These are phyloP conservation scores for Bretschneidera sinensis DNA, from an alignment of 345 rosid species.

Conservation along the genomic window DNA sequence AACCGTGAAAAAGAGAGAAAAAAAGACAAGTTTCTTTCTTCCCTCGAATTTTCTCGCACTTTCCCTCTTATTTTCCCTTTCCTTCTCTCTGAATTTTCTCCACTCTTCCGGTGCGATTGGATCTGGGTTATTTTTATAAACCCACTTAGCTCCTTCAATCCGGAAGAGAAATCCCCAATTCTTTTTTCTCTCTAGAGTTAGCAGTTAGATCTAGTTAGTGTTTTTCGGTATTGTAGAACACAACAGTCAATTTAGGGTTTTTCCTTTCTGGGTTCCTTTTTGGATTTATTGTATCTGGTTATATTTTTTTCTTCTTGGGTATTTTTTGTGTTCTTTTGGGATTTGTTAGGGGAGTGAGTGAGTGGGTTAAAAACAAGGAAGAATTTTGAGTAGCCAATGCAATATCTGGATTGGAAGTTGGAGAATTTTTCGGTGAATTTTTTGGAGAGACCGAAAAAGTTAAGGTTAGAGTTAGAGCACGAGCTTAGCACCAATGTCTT, in stretches of 20 bases:
- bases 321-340: background rate
- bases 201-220: constrained; percentile 6
- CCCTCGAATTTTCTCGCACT: background rate
- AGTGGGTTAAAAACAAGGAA: background rate
- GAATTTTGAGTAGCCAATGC: constrained; percentile 34
- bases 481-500: constrained; percentile 50
- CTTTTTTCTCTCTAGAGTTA: constrained; percentile 1
- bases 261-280: constrained; percentile 3
- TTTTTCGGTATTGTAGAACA: background rate
- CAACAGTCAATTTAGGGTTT: constrained; percentile 17
- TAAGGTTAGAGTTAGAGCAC: constrained; percentile 16
- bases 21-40: background rate
- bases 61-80: background rate
- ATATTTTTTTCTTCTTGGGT: constrained; percentile 3
- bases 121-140: constrained; percentile 36
- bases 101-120: constrained; percentile 37
- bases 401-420: constrained; percentile 27
- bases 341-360: background rate
- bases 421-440: constrained; percentile 28
- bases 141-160: constrained; percentile 29
- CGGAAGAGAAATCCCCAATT: constrained; percentile 22
- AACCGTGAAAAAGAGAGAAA: background rate
- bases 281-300: constrained; percentile 2
- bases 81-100: background rate
- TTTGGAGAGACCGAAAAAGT: constrained; percentile 36